Evolutionary conservation across 2,329 filamentous ascomycete genomes (phyloP).

Genomic region (Fusarium secorum): DNA sequence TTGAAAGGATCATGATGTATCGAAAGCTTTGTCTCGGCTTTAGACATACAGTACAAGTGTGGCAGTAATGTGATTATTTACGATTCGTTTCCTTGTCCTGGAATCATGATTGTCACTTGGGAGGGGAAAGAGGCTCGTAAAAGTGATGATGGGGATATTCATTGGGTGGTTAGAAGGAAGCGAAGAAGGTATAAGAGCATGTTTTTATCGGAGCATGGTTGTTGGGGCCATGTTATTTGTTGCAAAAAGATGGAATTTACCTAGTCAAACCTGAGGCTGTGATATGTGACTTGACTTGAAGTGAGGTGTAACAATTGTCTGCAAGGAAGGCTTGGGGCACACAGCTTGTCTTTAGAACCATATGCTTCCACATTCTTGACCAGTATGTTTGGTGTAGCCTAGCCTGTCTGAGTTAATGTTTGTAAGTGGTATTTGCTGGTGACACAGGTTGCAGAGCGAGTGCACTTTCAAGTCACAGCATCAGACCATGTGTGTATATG

Average conservation of each 20-base stretch:
- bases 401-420: background rate
- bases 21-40: conserved; percentile 42
- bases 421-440: background rate
- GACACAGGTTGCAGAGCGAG: background rate
- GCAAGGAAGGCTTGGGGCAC: background rate
- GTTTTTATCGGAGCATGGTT: conserved; percentile 31
- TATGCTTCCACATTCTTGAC: background rate
- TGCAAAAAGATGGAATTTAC: conserved; percentile 28
- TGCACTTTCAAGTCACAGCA: background rate
- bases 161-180: conserved; percentile 29
- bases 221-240: conserved; percentile 23
- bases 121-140: background rate
- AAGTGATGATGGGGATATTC: conserved; percentile 7
- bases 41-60: conserved; percentile 38
- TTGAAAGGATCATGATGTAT: conserved; percentile 49
- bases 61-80: conserved; percentile 39
- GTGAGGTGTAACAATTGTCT: background rate
- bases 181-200: conserved; percentile 34
- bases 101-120: conserved; percentile 18
- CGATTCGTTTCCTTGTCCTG: conserved; percentile 23
- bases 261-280: background rate
- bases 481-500: background rate
- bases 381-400: background rate
- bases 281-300: background rate
- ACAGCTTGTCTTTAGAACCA: background rate